Percentiles rank a stretch among this genome's conserved stretches.
Conservation (phyloP, 495 filamentous ascomycete species). For the Hyaloscypha hepaticicola region DNA sequence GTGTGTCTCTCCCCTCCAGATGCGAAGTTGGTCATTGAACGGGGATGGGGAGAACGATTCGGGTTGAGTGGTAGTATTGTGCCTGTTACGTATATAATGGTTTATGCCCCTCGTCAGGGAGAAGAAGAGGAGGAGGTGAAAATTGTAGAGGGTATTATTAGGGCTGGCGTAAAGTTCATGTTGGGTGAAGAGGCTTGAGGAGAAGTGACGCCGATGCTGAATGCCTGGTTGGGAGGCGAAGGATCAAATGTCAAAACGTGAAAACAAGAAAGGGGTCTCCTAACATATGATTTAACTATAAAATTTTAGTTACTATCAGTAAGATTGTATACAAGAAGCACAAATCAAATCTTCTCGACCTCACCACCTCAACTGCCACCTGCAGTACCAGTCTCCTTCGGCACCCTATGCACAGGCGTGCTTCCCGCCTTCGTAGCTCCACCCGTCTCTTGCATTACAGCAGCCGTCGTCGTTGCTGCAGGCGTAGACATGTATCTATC, state of each 20-base stretch:
- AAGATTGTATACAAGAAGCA: not conserved
- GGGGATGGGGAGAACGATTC: conserved; percentile 38
- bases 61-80: conserved; percentile 30
- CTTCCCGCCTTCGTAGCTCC: conserved; percentile 4
- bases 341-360: conserved; percentile 1
- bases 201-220: not conserved
- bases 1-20: conserved; percentile 35
- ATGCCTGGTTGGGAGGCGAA: no score
- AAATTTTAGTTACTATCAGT: no score
- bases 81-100: conserved; percentile 34
- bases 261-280: no score
- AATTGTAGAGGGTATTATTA: conserved; percentile 19
- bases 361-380: conserved; percentile 2
- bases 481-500: conserved; percentile 8
- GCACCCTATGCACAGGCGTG: conserved; percentile 2
- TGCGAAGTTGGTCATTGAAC: conserved; percentile 33
- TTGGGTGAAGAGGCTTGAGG: not conserved
- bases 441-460: not conserved
- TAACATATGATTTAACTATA: no score
- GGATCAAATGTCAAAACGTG: no score
- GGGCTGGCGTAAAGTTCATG: conserved; percentile 12
- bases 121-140: conserved; percentile 32
- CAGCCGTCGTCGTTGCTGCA: conserved; percentile 4
- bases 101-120: conserved; percentile 39
- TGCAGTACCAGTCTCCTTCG: not conserved